Evolutionary conservation across 345 rosid genomes (phyloP).

Genomic region (Turnera subulata): DNA sequence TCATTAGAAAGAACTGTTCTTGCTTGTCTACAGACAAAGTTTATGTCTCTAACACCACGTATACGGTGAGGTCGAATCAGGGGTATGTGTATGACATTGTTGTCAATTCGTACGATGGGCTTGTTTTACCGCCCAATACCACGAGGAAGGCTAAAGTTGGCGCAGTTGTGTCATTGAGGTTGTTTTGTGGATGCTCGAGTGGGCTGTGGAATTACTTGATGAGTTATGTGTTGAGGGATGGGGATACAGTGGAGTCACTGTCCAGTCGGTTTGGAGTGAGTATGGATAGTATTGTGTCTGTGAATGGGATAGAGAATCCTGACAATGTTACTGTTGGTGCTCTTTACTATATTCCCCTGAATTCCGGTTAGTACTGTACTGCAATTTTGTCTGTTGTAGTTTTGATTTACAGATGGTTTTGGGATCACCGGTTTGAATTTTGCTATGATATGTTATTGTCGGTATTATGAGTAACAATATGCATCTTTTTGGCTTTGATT

Average conservation of each 20-base stretch:
- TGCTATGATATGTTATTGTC: too few relatives aligned
- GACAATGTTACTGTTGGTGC: conserved; percentile 74
- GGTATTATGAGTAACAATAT: too few relatives aligned
- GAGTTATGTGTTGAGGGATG: conserved; percentile 79
- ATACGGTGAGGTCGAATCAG: conserved; percentile 54
- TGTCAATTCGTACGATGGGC: conserved; percentile 67
- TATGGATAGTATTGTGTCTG: conserved; percentile 74
- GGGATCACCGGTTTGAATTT: too few relatives aligned
- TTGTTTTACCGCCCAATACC: conserved; percentile 53
- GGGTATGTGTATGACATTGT: conserved; percentile 61
- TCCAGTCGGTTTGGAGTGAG: conserved; percentile 91
- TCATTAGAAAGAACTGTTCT: conserved; percentile 83
- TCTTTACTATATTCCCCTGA: conserved; percentile 71
- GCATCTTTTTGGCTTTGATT: too few relatives aligned
- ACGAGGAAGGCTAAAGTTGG: conserved; percentile 52
- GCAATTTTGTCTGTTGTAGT: neutral
- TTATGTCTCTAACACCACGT: conserved; percentile 73
- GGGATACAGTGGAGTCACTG: conserved; percentile 75
- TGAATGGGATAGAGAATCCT: conserved; percentile 71
- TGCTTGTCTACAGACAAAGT: conserved; percentile 53
- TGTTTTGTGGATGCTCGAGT: conserved; percentile 93
- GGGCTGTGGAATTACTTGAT: conserved; percentile 91
- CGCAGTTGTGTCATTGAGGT: conserved; percentile 67
- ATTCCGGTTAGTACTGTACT: conserved; percentile 56
- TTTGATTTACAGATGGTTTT: neutral